These are phyloP conservation scores for Candida easanensis DNA, from an alignment of 805 yeast genomes.

Conservation along the genomic window DNA sequence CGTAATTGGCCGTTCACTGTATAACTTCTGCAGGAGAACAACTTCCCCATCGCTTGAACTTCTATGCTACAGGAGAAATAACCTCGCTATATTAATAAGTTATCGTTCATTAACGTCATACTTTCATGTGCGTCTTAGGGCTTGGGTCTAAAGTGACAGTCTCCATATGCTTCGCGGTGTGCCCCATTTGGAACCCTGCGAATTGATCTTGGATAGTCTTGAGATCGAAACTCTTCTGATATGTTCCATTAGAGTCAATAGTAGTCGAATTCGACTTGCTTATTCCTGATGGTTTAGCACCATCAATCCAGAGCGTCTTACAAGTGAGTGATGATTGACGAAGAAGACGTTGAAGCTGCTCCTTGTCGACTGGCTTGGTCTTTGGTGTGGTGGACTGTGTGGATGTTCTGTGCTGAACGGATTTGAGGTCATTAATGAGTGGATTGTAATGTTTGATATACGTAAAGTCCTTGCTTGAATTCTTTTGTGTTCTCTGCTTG, in stretches of 20 bases:
- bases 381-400: not conserved
- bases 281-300: not conserved
- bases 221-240: slow-evolving; percentile 2
- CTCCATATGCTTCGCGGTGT: not conserved
- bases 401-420: not conserved
- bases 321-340: slow-evolving; percentile 11
- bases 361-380: slow-evolving; percentile 1
- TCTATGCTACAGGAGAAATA: too few species aligned
- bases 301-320: slow-evolving; percentile 9
- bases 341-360: slow-evolving; percentile 3
- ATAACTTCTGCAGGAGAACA: too few species aligned
- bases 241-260: slow-evolving; percentile 4
- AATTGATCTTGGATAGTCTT: slow-evolving; percentile 10
- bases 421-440: slow-evolving; percentile 1
- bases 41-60: too few species aligned
- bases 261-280: slow-evolving; percentile 1
- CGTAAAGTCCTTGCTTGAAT: not conserved
- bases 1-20: too few species aligned
- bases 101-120: too few species aligned
- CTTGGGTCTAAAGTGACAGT: slow-evolving; percentile 6
- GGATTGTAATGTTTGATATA: slow-evolving; percentile 4
- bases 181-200: slow-evolving; percentile 9
- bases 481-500: not conserved
- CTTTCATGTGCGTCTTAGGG: slow-evolving; percentile 8
- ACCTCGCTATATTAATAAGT: too few species aligned